Base-by-base conservation (phyloP, 2,329 filamentous ascomycete genomes). In the Beauveria bassiana region DNA sequence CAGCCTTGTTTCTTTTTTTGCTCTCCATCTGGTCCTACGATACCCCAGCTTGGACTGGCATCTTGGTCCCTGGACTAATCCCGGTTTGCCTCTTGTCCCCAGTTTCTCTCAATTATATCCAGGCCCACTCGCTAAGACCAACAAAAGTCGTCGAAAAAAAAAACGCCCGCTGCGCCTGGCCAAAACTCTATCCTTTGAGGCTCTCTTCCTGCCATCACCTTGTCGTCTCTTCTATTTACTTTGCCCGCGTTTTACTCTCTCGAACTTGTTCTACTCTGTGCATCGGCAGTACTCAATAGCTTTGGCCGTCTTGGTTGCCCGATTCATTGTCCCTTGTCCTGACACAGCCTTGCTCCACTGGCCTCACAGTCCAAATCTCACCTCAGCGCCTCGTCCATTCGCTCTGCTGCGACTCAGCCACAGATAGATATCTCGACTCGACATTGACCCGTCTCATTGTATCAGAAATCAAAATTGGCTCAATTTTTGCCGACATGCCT, bases 401-500 rank as follows among this genome's bases (percentile, higher is more conserved):
- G 22, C 31, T 52, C 26, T 22, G 24, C 43, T 57, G 47, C 56
- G 16, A 40, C 20, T 59, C 22, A 51, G 18, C 38, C 56, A 24
- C 38, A 10, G n/a, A 34, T 40, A 26, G 24, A 55, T 47, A 47
- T 31, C 22, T 22, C 54, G 28, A 18, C 20, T 59, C 20, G 22
- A 26, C 26, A 28, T 52, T n/a, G 8, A 42, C 6, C 38, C n/a
- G 18, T 49, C 43, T 47, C 28, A 40, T 26, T 34, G 14, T 14
- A 5, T 24, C 16, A 40, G 8, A 6, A 22, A 12, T 26, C 31
- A 18, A 22, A 22, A 7, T 9, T 5, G 14, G 31, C 8, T 26
- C 26, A 24, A 14, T 28, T 31, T 18, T 28, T 24, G 28, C 31
- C 20, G 64, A 52, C 59, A 76, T 76, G 65, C 66, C 71, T 55